These are phyloP conservation scores for Pseudogymnoascus sp. DNA, from an alignment of 2,329 filamentous ascomycete species.

Conservation along the genomic window DNA sequence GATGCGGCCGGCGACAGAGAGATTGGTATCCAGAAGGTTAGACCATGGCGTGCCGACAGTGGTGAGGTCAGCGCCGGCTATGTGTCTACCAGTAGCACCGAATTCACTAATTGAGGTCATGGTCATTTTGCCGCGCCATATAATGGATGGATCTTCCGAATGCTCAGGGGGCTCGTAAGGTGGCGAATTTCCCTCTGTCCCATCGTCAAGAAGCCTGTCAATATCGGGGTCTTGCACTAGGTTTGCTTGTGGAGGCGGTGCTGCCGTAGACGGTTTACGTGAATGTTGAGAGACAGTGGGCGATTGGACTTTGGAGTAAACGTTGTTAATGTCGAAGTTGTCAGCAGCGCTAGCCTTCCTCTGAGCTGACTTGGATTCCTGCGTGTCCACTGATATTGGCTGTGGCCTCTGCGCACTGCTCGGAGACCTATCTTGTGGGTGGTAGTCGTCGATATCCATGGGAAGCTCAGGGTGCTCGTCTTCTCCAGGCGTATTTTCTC, in stretches of 20 bases:
- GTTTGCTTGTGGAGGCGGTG: conserved; percentile 33
- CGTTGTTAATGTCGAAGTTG: conserved; percentile 75
- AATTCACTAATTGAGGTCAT: conserved; percentile 77
- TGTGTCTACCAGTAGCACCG: conserved; percentile 67
- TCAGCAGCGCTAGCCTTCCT: conserved; percentile 21
- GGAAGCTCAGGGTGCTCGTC: conserved; percentile 21
- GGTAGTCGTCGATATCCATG: conserved; percentile 25
- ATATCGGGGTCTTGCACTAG: conserved; percentile 73
- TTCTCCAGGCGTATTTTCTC: conserved; percentile 31
- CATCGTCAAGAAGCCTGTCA: conserved; percentile 78
- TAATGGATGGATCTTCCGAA: conserved; percentile 57
- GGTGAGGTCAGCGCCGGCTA: conserved; percentile 75
- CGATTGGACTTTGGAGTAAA: conserved; percentile 76
- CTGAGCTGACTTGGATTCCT: not conserved
- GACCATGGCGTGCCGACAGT: conserved; percentile 54
- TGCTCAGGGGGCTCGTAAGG: conserved; percentile 78
- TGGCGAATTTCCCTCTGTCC: conserved; percentile 58
- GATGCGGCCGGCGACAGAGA: conserved; percentile 73
- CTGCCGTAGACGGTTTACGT: conserved; percentile 42
- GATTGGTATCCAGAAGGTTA: conserved; percentile 61
- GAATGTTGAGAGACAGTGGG: conserved; percentile 46
- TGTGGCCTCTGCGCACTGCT: conserved; percentile 13
- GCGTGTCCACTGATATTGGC: conserved; percentile 22
- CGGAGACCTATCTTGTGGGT: conserved; percentile 24
- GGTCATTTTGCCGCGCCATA: conserved; percentile 69